Conservation (phyloP, 148 eudicot species). For the Silene uniflora region DNA sequence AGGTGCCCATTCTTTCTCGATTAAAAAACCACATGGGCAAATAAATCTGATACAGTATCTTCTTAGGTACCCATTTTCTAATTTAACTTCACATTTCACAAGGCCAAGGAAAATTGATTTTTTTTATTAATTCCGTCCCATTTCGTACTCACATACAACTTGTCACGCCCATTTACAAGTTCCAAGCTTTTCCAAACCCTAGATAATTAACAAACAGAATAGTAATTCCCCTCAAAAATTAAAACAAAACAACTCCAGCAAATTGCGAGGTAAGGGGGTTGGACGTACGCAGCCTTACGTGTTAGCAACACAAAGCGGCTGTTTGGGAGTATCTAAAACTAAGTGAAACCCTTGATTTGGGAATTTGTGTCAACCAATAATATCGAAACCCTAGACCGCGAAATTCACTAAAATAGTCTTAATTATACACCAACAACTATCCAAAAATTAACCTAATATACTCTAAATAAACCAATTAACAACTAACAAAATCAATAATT, state of each 20-base stretch:
- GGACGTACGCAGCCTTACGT: too few species aligned
- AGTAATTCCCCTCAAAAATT: background rate
- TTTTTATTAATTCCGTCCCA: too few species aligned
- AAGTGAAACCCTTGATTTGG: constrained; percentile 3
- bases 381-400: background rate
- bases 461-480: background rate
- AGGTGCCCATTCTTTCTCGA: background rate
- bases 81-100: background rate
- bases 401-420: background rate
- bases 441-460: background rate
- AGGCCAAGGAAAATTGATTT: background rate
- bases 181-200: background rate
- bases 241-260: background rate
- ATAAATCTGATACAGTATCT: background rate
- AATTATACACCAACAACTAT: background rate
- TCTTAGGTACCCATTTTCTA: background rate
- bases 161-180: background rate
- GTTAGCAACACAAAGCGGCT: too few species aligned
- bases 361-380: background rate
- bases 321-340: background rate
- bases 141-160: background rate
- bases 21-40: background rate
- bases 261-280: too few species aligned
- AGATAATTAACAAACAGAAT: background rate
- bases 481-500: background rate